phyloP scores from a whole-genome alignment of 1,284 basidiomycete species.

The Anthracocystis walkeri region DNA sequence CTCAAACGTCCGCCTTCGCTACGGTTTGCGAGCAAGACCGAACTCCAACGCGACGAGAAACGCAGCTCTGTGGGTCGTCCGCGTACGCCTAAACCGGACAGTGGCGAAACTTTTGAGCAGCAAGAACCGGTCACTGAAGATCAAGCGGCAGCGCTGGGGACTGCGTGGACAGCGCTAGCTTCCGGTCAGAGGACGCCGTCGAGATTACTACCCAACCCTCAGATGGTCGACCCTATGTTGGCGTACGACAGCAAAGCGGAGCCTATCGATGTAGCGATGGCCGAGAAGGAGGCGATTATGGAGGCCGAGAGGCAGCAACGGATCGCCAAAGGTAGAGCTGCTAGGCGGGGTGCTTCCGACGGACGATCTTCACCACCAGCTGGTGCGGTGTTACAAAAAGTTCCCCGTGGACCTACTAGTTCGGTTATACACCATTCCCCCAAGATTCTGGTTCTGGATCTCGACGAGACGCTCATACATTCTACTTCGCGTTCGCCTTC shows the following conservation, averaged over 20 bases:
- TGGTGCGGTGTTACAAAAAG: constrained; percentile 12
- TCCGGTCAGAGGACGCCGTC: constrained; percentile 33
- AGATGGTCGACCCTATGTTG: constrained; percentile 56
- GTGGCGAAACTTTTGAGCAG: constrained; percentile 5
- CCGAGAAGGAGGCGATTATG: constrained; percentile 42
- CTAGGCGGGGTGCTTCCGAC: constrained; percentile 16
- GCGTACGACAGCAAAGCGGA: constrained; percentile 45
- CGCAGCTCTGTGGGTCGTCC: constrained; percentile 12
- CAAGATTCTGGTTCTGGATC: constrained; percentile 76
- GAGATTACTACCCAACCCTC: constrained; percentile 56
- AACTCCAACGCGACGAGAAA: constrained; percentile 25
- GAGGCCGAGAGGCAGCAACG: constrained; percentile 40
- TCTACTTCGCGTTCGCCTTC: constrained; percentile 83
- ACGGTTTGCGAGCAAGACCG: constrained; percentile 19
- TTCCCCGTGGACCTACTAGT: constrained; percentile 41
- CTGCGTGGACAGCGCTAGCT: constrained; percentile 22
- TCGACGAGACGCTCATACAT: constrained; percentile 98
- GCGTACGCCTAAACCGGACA: constrained; percentile 29
- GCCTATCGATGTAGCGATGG: constrained; percentile 35
- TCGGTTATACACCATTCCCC: constrained; percentile 66
- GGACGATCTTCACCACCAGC: constrained; percentile 2
- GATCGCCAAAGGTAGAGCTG: constrained; percentile 35
- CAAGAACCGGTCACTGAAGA: constrained; percentile 54
- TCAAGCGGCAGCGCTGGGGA: constrained; percentile 40
- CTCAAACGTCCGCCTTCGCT: constrained; percentile 17